Evolutionary conservation across 768 basidiomycete genomes (phyloP), one percentile per base, ranked within the genome.

Genomic region (Auricularia sp.): DNA sequence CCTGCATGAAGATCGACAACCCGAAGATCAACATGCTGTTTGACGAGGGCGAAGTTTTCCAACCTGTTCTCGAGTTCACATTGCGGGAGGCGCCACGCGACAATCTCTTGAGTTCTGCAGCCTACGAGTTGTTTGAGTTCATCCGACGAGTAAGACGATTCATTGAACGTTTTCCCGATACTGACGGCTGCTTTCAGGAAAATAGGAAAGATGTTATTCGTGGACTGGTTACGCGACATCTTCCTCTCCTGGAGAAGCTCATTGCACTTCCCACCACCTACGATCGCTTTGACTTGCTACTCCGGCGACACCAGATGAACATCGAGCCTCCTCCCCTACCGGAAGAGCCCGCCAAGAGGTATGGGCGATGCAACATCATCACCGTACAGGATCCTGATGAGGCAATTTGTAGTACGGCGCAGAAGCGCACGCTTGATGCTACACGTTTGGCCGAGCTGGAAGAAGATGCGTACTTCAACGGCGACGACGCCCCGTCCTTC

Each of bases 111-210:
- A 91, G 88, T 70, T 94, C 93, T 70, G 92, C 94, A 44, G 98
- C 93, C 79, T 88, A 97, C 74, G 97, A 98, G 73, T 90, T 91
- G 67, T 94, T 98, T 70, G 97, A 99, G 70, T 83, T 84, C 68
- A 90, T 98, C 74, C 87, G 93, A 63, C 83, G 85, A 77, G 94
- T 95, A 67, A 67, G 84, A 14, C 39, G 39, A 14, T 7, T 8
- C 75, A 21, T 58, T 51, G 47, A 3, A n/a, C 59, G 23, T 11
- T 44, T 29, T 68, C 1, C 21, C 63, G 18, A 29, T 47, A 36
- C 62, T 23, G 53, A 56, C 56, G 60, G n/a, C 56, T 4, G 56
- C 16, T 47, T 63, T 7, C 71, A 94, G 90, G 91, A 94, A 71
- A 96, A 96, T 72, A 78, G 92, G 70, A 94, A 91, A 74, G 87